Evolutionary conservation across 306 rosid species (phyloP), one percentile per base, ranked within the genome.

Genomic region (Fagus crenata): DNA sequence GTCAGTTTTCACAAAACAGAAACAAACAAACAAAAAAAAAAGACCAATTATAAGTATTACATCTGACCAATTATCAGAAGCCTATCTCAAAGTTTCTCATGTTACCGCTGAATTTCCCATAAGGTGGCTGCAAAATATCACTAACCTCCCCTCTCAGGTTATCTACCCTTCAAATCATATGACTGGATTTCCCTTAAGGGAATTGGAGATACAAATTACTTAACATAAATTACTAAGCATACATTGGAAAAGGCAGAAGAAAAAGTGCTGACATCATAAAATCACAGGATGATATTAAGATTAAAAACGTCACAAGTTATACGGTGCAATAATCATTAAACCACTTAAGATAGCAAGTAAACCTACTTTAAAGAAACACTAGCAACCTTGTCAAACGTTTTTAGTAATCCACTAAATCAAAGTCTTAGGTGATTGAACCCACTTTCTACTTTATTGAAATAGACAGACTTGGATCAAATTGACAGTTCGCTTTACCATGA

Each of bases 1-100:
- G 61, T 80, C 60, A 85, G 78, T 55, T 70, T 72, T 49, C 42
- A 74, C 73, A 73, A 69, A 76, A 77, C 69, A 67, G 42, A 41
- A 70, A 75, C 28, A 73, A 84, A 37, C 13, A 46, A 46, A 46
- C 8, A 46, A 7, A 9, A 46, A 46, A 7, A n/a, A n/a, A n/a
- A n/a, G n/a, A n/a, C n/a, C n/a, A n/a, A n/a, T n/a, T 72, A 69
- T 40, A 28, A 32, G 59, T n/a, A 71, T 82, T 68, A 64, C 54
- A 42, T 32, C 5, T 8, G 55, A 3, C 37, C 32, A 11, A 41
- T 9, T 69, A 18, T 69, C 7, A 69, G 7, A 69, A 41, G 55
- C 31, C 55, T 18, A 69, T 40, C 11, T 1, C 15, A 59, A 56
- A 61, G 68, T 32, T 61, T 33, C 67, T 61, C 13, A 61, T 33